These are phyloP conservation scores for Martiniozyma abietophila DNA, from an alignment of 805 yeast genomes.

Conservation along the genomic window DNA sequence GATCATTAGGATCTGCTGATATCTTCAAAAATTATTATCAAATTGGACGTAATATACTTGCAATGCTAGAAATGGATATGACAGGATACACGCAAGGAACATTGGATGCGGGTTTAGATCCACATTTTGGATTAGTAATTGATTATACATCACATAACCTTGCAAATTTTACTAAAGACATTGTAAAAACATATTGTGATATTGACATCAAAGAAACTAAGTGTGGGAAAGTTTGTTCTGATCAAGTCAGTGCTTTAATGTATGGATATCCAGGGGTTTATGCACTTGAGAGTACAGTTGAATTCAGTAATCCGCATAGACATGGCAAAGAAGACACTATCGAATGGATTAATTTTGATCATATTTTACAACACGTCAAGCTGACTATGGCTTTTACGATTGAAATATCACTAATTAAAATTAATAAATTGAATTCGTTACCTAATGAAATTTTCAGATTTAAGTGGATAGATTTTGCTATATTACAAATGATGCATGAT, in stretches of 20 bases:
- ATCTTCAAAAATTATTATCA: conserved; percentile 49
- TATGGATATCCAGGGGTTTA: conserved; percentile 81
- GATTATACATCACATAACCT: conserved; percentile 54
- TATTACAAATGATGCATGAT: conserved; percentile 12
- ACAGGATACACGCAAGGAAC: conserved; percentile 63
- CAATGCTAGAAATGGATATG: conserved; percentile 94
- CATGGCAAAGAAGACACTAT: conserved; percentile 76
- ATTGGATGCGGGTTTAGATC: conserved; percentile 41
- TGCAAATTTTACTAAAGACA: conserved; percentile 49
- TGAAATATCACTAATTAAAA: conserved; percentile 45
- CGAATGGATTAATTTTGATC: conserved; percentile 69
- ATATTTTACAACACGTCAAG: conserved; percentile 73
- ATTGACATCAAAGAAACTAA: conserved; percentile 65
- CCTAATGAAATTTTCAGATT: conserved; percentile 11
- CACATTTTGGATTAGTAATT: conserved; percentile 69
- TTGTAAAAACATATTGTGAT: conserved; percentile 52
- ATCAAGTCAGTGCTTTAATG: conserved; percentile 78
- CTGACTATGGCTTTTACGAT: conserved; percentile 63
- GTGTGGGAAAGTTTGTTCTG: conserved; percentile 93
- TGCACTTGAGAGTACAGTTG: conserved; percentile 68
- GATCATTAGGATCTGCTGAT: conserved; percentile 77
- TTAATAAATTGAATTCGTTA: not conserved
- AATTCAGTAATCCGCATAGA: conserved; percentile 54
- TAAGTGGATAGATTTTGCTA: conserved; percentile 12
- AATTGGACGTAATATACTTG: conserved; percentile 47